Evolutionary conservation across 352 stramenopile species (phyloP).

Genomic region (Phytopythium sindhum): DNA sequence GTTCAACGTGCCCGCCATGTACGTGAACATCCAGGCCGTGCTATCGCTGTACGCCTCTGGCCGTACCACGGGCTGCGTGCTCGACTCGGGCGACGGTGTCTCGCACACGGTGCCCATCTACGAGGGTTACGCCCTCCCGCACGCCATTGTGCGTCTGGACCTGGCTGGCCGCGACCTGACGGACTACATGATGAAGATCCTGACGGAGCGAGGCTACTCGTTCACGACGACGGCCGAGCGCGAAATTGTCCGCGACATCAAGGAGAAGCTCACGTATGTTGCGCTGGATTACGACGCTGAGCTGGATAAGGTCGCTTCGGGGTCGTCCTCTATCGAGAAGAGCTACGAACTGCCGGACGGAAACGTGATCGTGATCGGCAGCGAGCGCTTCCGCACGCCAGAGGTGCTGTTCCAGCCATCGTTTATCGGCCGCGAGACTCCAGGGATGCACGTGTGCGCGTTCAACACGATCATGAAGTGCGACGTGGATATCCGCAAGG

Average conservation of each 20-base stretch:
- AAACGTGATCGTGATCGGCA: conserved; percentile 97
- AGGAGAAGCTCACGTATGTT: conserved; percentile 97
- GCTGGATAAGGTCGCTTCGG: conserved; percentile 81
- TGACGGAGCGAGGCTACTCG: conserved; percentile 93
- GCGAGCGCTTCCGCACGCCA: conserved; percentile 93
- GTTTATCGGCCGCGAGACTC: conserved; percentile 88
- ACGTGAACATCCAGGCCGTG: no score
- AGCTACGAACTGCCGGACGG: conserved; percentile 96
- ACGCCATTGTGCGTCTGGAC: conserved; percentile 94
- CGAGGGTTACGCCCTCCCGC: conserved; percentile 92
- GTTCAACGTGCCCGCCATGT: no score
- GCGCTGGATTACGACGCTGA: conserved; percentile 93
- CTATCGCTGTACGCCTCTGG: no score
- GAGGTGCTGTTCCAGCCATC: conserved; percentile 96
- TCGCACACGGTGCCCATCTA: conserved; percentile 96
- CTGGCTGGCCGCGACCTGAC: conserved; percentile 92
- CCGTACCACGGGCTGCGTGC: conserved; percentile 92
- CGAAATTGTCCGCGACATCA: conserved; percentile 96
- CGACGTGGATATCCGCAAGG: conserved; percentile 91
- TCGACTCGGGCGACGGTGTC: conserved; percentile 93
- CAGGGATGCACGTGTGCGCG: conserved; percentile 75
- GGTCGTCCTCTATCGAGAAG: conserved; percentile 88
- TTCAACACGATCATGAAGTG: conserved; percentile 89
- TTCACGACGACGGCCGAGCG: conserved; percentile 93
- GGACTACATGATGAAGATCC: conserved; percentile 96